Percentiles rank a stretch among this genome's conserved stretches.
Conservation (phyloP, 1,284 basidiomycete genomes). For the Pisolithus thermaeus region DNA sequence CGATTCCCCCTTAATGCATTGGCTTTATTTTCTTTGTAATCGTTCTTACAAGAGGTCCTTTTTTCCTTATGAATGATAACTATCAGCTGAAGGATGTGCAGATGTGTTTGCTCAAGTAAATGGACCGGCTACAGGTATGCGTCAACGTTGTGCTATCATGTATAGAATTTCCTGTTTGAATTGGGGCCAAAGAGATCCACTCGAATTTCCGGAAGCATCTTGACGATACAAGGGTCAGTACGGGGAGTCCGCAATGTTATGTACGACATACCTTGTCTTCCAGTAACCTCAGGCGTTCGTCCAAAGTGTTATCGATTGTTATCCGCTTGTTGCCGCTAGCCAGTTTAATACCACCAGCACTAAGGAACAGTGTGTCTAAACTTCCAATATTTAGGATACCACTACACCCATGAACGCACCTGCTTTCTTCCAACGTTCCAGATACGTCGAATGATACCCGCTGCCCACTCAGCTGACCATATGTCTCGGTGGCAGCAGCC, state of each 20-base stretch:
- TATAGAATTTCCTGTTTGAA: constrained; percentile 83
- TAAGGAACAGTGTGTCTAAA: constrained; percentile 2
- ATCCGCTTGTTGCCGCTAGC: constrained; percentile 71
- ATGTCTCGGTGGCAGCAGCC: constrained; percentile 56
- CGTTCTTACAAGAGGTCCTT: background rate
- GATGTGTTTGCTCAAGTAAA: background rate
- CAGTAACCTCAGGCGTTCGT: constrained; percentile 79
- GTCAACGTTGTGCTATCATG: constrained; percentile 27
- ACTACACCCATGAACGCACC: constrained; percentile 39
- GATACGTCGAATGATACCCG: constrained; percentile 60
- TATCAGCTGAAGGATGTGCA: background rate
- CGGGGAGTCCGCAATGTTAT: background rate
- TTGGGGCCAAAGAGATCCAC: constrained; percentile 81
- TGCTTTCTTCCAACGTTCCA: constrained; percentile 64
- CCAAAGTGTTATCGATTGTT: constrained; percentile 87
- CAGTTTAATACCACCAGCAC: constrained; percentile 82
- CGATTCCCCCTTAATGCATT: constrained; percentile 73
- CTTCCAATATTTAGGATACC: background rate
- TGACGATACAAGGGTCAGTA: constrained; percentile 7
- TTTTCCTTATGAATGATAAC: background rate
- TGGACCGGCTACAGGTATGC: background rate
- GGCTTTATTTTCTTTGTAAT: background rate
- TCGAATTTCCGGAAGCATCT: constrained; percentile 93
- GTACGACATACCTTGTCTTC: constrained; percentile 71
- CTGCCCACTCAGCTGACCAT: constrained; percentile 73